These are phyloP conservation scores for Staphylotrichum tortipilum DNA, from an alignment of 495 filamentous ascomycete species.

Conservation along the genomic window DNA sequence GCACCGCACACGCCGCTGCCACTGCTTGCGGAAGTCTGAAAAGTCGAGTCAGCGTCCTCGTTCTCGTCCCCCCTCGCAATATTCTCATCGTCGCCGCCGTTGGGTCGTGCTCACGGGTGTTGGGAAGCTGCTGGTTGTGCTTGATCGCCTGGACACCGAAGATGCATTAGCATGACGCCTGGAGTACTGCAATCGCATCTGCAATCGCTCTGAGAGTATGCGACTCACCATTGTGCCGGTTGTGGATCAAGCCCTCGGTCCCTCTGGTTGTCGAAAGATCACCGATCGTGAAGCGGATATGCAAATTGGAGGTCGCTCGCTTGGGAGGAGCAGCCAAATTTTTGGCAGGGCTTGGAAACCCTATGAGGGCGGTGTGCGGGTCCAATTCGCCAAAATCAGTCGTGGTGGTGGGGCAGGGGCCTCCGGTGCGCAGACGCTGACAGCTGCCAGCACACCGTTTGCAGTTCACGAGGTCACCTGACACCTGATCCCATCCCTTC, in stretches of 20 bases:
- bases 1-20: slow-evolving; percentile 93
- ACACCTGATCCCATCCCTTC: too few relatives aligned
- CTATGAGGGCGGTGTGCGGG: slow-evolving; percentile 29
- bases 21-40: slow-evolving; percentile 99
- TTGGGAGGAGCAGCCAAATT: slow-evolving; percentile 31
- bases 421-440: background rate
- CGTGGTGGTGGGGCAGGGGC: slow-evolving; percentile 13
- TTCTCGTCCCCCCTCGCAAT: slow-evolving; percentile 5
- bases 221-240: slow-evolving; percentile 29
- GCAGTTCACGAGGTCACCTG: too few relatives aligned
- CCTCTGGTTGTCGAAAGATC: slow-evolving; percentile 27
- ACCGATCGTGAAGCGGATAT: slow-evolving; percentile 28
- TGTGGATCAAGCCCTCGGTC: slow-evolving; percentile 32
- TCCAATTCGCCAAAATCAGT: slow-evolving; percentile 20
- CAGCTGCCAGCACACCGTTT: too few relatives aligned
- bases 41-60: slow-evolving; percentile 14
- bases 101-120: slow-evolving; percentile 70
- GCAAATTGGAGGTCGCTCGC: slow-evolving; percentile 33
- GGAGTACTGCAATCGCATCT: slow-evolving; percentile 3
- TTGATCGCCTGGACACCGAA: slow-evolving; percentile 66
- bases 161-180: slow-evolving; percentile 13
- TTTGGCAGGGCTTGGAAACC: slow-evolving; percentile 43
- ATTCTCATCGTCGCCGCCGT: slow-evolving; percentile 11
- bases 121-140: slow-evolving; percentile 97
- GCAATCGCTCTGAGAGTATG: slow-evolving; percentile 6